These are phyloP conservation scores for Geranium brycei DNA, from an alignment of 345 rosid species.

Conservation along the genomic window DNA sequence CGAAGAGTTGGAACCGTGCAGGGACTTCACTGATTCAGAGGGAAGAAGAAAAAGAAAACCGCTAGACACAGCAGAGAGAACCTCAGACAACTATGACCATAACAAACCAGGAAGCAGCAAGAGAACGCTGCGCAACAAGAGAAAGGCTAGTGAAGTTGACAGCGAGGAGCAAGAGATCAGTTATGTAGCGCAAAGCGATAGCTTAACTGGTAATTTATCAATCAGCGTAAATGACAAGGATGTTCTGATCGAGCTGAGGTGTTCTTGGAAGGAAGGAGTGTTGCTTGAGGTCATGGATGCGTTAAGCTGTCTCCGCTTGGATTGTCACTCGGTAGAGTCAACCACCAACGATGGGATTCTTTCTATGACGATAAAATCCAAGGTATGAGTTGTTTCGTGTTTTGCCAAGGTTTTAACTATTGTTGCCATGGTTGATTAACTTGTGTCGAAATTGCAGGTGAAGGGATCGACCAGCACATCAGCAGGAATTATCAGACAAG, in stretches of 20 bases:
- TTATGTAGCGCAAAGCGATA: conserved; percentile 22
- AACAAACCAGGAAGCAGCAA: conserved; percentile 12
- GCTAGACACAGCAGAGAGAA: conserved; percentile 44
- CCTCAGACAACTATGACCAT: conserved; percentile 43
- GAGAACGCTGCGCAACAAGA: conserved; percentile 30
- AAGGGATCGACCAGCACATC: conserved; percentile 40
- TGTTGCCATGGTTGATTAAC: not conserved
- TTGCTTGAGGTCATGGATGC: conserved; percentile 71
- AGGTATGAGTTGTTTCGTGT: conserved; percentile 30
- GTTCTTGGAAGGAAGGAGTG: conserved; percentile 76
- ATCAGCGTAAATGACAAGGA: conserved; percentile 36
- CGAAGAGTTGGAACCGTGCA: conserved; percentile 45
- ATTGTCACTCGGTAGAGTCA: conserved; percentile 73
- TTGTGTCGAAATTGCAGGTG: conserved; percentile 27
- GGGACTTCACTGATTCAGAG: conserved; percentile 22
- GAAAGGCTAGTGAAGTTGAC: conserved; percentile 37
- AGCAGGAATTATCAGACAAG: conserved; percentile 37
- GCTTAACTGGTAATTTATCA: conserved; percentile 25
- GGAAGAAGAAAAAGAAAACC: conserved; percentile 28
- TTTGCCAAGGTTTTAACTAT: not conserved
- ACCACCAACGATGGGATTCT: conserved; percentile 48
- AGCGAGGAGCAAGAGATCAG: conserved; percentile 25
- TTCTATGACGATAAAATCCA: conserved; percentile 44
- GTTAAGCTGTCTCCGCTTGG: conserved; percentile 42
- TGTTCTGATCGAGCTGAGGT: conserved; percentile 50